Percentiles rank a stretch among this genome's conserved stretches.
Conservation (phyloP, 2,329 filamentous ascomycete species). For the Phaeosphaeria sp. region DNA sequence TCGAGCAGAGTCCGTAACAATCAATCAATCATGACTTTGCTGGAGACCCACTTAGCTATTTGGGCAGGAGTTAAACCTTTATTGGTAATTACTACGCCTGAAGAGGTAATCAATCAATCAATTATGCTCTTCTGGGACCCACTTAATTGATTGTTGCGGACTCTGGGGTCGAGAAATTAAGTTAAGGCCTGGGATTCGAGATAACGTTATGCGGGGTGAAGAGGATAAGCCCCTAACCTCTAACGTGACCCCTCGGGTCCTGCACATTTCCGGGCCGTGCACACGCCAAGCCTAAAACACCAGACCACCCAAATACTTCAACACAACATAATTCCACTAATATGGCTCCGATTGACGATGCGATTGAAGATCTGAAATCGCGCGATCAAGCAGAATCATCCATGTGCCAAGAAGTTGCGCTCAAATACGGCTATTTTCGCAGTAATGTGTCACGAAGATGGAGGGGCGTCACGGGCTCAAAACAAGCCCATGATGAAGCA, state of each 20-base stretch:
- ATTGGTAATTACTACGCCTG: too few species aligned
- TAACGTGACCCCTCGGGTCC: not conserved
- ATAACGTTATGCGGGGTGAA: too few species aligned
- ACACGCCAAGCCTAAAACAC: not conserved
- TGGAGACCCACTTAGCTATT: too few species aligned
- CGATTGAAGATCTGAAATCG: conserved; percentile 10
- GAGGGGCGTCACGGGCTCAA: not conserved
- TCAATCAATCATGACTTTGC: too few species aligned
- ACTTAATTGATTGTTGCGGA: too few species aligned
- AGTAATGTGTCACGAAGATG: not conserved
- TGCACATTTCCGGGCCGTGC: not conserved
- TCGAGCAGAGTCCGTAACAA: too few species aligned
- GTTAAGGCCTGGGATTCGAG: too few species aligned
- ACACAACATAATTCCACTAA: conserved; percentile 9
- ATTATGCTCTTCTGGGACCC: too few species aligned
- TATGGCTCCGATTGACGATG: conserved; percentile 14
- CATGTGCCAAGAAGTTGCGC: conserved; percentile 7
- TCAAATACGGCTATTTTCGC: conserved; percentile 4
- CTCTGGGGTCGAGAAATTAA: too few species aligned
- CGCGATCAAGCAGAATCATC: conserved; percentile 5
- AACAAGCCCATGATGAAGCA: not conserved
- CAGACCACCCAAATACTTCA: conserved; percentile 4
- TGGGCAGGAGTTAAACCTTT: too few species aligned
- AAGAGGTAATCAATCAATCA: too few species aligned
- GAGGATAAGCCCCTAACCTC: too few species aligned